Evolutionary conservation across 2,329 filamentous ascomycete genomes (phyloP).

Genomic region (Fusarium bulbicola): DNA sequence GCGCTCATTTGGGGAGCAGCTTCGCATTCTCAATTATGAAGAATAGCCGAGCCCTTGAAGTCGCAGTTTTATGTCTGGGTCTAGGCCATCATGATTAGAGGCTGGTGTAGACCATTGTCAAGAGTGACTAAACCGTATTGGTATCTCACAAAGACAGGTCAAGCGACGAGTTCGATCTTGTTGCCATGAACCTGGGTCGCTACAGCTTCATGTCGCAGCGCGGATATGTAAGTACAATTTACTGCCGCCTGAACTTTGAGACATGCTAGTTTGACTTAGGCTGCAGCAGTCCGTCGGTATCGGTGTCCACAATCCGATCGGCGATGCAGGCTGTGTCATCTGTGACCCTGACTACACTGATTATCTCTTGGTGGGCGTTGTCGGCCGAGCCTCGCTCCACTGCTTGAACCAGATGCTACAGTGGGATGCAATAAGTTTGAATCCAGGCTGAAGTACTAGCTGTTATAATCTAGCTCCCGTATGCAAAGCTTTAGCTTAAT

Average conservation of each 20-base stretch:
- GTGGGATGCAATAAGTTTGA: no score
- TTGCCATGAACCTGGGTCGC: no score
- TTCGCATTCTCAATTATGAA: not conserved
- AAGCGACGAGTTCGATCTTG: no score
- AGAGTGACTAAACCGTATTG: not conserved
- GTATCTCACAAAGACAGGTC: no score
- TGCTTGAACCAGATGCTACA: not conserved
- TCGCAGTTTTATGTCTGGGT: not conserved
- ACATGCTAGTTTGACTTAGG: not conserved
- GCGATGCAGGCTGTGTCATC: no score
- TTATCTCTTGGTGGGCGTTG: fast-evolving
- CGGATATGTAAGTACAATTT: no score
- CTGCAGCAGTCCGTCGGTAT: fast-evolving
- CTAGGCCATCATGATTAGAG: not conserved
- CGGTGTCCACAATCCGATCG: not conserved
- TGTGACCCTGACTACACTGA: fast-evolving
- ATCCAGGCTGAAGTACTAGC: no score
- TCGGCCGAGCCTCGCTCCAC: not conserved
- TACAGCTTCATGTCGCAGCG: no score
- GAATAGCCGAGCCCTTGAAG: not conserved
- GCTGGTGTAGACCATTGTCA: not conserved
- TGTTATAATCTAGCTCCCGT: no score
- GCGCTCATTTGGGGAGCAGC: not conserved
- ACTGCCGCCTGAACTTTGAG: no score
- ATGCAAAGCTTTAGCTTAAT: no score